These are phyloP conservation scores for Asterella californica DNA, from an alignment of 225 moss, liverwort and hornwort species.

Conservation along the genomic window DNA sequence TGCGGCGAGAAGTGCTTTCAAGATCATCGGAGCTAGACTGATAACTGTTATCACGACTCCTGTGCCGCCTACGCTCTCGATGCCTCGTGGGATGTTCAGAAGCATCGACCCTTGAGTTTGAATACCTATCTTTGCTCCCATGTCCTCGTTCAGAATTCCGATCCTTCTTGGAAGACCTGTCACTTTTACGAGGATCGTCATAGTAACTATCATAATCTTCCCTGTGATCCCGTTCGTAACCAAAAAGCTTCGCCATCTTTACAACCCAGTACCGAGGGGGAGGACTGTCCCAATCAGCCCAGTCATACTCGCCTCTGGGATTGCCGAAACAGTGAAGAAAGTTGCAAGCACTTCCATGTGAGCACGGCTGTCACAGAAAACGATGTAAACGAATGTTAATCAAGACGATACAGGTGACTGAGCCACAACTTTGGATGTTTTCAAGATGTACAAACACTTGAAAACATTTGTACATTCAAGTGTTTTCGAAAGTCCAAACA, in stretches of 20 bases:
- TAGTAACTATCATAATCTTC: slow-evolving; percentile 31
- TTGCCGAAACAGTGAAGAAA: slow-evolving; percentile 97
- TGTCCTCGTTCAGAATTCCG: not conserved
- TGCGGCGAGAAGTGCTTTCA: slow-evolving; percentile 14
- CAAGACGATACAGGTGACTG: no score
- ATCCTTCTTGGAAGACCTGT: slow-evolving; percentile 13
- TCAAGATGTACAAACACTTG: no score
- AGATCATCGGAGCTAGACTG: slow-evolving; percentile 27
- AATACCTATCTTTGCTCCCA: slow-evolving; percentile 20
- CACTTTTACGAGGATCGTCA: slow-evolving; percentile 17
- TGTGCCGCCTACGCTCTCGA: slow-evolving; percentile 21
- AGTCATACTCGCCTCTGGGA: slow-evolving; percentile 79
- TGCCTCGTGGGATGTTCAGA: slow-evolving; percentile 5
- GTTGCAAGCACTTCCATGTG: slow-evolving; percentile 91
- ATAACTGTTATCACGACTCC: slow-evolving; percentile 11
- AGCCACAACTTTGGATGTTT: no score
- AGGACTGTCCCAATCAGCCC: slow-evolving; percentile 84
- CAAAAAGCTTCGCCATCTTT: slow-evolving; percentile 74
- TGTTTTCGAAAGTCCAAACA: no score
- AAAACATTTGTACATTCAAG: no score
- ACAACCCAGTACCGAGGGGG: slow-evolving; percentile 67
- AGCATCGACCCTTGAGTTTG: slow-evolving; percentile 16
- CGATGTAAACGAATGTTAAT: not conserved
- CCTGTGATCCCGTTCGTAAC: slow-evolving; percentile 37
- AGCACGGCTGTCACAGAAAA: slow-evolving; percentile 63